Base-by-base conservation (phyloP, 352 stramenopile species). In the Globisporangium paroecandrum region DNA sequence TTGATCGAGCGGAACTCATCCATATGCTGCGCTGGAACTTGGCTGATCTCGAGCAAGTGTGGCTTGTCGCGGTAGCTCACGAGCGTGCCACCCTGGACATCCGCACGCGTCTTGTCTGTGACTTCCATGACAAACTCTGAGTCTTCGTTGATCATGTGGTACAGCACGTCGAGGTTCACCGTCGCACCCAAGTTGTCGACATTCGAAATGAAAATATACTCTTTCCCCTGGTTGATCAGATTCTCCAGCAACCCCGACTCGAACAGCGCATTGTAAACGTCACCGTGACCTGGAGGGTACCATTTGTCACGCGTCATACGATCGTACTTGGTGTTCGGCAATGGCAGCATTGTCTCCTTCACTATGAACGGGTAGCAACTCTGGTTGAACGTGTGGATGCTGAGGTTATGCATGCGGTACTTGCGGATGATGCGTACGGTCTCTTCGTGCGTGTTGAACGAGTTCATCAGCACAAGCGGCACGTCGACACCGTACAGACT, bases 191-290 rank as follows among this genome's bases (percentile, higher is more conserved):
- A 87, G 75, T 99, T 99, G 83, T 99, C 98, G 47, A 98, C 98
- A 80, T 99, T 99, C 60, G 94, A 99, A 66, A 99, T 98, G 82
- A 99, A 99, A 73, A 99, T 98, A 84, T 99, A 99, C 75, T 99
- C 98, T 74, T 98, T 98, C 66, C 97, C 97, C 69, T 94, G 86
- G 56, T 91, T 89, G 60, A 99, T 97, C 46, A 99, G 87, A 63
- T 91, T 89, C 71, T 99, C 96, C 13, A 99, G 86, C 71, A 97
- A 77, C 4, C 97, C 98, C 0, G 94, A 99, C 63, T 98, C 97
- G 64, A 98, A 98, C 8, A 99, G 79, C 61, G 97, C 97, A 55
- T 98, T 97, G 82, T 99, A 99, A 5, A 99, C 89, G 77, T 99
- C 98, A 69, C 98, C 98, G 76, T 99, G 98, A 41, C 98, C 98